Evolutionary conservation across 129 eudicot genomes (phyloP), one percentile per base, ranked within the genome.

Genomic region (Lonicera japonica): DNA sequence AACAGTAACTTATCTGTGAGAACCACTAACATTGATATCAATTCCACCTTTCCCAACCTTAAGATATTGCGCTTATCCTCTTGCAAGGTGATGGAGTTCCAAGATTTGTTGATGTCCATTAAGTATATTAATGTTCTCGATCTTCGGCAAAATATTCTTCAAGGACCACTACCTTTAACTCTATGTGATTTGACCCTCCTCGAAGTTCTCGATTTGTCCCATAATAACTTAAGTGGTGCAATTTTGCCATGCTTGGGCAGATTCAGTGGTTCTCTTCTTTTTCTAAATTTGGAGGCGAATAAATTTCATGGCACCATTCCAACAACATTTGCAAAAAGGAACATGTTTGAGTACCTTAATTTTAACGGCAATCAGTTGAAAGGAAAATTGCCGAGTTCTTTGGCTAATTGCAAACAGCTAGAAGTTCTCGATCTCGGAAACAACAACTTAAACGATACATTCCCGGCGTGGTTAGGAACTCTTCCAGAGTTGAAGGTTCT

Each of bases 291-390:
- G 13, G 36, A 8, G 25, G 15, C 15, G 25, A 68, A 68, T 45
- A n/a, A 48, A 21, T 45, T 68, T 24, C 12, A 6, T 2, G 73
- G 73, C 8, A 45, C 46, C 39, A 58, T 68, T 43, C 65, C 73
- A 22, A 16, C 46, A 15, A 21, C 45, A 12, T 58, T 68, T 18
- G 15, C 45, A 45, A 24, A 18, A 4, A 11, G 29, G 9, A 16
- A 7, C 21, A 21, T 53, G 22, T 67, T 21, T 15, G 46, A 4
- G n/a, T n/a, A n/a, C n/a, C n/a, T n/a, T n/a, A n/a, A n/a, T n/a
- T n/a, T n/a, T n/a, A n/a, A n/a, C n/a, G 56, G 57, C 2, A 67
- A 67, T 25, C 15, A 21, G 16, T 24, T 67, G 1, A 46, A 67
- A 67, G 72, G 72, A 13, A 39, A 10, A 7, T 15, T 67, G 9